Evolutionary conservation across 495 filamentous ascomycete species (phyloP), one percentile per base, ranked within the genome.

Genomic region (Xylaria nigripes): DNA sequence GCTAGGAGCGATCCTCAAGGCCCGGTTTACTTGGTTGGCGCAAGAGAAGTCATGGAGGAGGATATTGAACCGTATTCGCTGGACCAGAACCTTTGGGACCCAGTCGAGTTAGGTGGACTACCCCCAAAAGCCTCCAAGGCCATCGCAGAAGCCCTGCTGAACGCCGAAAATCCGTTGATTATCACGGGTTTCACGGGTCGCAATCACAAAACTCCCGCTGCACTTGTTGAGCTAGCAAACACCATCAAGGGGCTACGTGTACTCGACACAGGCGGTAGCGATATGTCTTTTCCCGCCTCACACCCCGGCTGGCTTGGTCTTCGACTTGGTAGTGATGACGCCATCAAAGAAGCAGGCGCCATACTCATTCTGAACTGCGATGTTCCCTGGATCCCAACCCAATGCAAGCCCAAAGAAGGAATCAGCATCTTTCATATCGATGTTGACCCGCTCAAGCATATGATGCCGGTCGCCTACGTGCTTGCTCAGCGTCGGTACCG

Each of bases 221-320:
- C 86, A 52, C 69, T 97, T 51, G 87, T 97, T 2, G 80, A 80
- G 29, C 67, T 97, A 36, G 88, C 90, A 10, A 76, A 94, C 66
- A 81, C 75, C 1, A 80, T 96, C 51, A 85, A 84, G 61, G 89
- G 89, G 0, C 66, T 96, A 42, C 75, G 90, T 12, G 89, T 97
- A 16, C 69, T 97, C 24, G 92, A 97, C 66, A 90, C 89, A 0
- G 88, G 87, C 22, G 91, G 90, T 30, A 87, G 87, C 63, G 92
- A 97, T 66, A 93, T 97, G 92, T 94, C 88, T 63, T 96, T 96
- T 70, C 92, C 92, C 2, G 86, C 84, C 1, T 76, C 91, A 48
- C 90, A 96, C 55, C 72, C 74, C 15, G 74, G 60, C 1, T 81
- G 83, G 76, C 67, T 96, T 23, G 89, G 92, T 2, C 64, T 94